These are phyloP conservation scores for Clonostachys chloroleuca DNA, from an alignment of 2,329 filamentous ascomycete genomes.

Conservation along the genomic window DNA sequence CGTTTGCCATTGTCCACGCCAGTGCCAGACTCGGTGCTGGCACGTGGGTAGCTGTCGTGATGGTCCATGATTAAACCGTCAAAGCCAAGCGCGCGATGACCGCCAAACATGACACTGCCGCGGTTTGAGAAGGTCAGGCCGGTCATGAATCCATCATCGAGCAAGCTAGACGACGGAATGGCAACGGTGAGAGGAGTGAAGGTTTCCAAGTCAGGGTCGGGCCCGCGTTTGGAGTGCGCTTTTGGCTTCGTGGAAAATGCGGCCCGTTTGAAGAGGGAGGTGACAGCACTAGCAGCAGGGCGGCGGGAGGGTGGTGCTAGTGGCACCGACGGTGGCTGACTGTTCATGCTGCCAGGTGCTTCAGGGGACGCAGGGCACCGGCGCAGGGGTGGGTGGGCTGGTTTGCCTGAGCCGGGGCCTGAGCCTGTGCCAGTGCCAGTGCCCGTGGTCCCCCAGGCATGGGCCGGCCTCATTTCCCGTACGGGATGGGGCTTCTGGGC, in stretches of 20 bases:
- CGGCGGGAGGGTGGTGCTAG: neutral
- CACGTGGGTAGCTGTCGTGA: too few species aligned
- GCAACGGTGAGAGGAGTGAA: slow-evolving; percentile 49
- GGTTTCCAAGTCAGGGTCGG: slow-evolving; percentile 1
- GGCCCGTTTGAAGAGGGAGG: neutral
- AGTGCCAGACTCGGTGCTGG: too few species aligned
- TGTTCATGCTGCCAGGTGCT: neutral
- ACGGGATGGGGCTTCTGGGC: too few species aligned
- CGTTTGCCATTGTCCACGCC: too few species aligned
- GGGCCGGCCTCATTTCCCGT: too few species aligned
- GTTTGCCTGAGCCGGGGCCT: neutral
- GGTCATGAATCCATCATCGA: slow-evolving; percentile 54
- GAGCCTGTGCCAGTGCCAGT: neutral
- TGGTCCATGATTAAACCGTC: slow-evolving; percentile 9
- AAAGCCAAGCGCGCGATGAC: slow-evolving; percentile 25
- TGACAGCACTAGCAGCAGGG: neutral
- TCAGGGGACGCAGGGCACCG: neutral
- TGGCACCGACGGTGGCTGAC: too few species aligned
- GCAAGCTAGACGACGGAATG: slow-evolving; percentile 51
- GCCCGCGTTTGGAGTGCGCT: neutral
- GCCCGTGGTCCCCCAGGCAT: neutral
- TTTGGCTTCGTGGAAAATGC: neutral
- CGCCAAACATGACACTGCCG: slow-evolving; percentile 59
- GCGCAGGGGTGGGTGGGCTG: neutral
- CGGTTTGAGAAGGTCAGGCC: slow-evolving; percentile 57